Evolutionary conservation across 495 filamentous ascomycete species (phyloP).

Genomic region (Jackrogersella minutella): DNA sequence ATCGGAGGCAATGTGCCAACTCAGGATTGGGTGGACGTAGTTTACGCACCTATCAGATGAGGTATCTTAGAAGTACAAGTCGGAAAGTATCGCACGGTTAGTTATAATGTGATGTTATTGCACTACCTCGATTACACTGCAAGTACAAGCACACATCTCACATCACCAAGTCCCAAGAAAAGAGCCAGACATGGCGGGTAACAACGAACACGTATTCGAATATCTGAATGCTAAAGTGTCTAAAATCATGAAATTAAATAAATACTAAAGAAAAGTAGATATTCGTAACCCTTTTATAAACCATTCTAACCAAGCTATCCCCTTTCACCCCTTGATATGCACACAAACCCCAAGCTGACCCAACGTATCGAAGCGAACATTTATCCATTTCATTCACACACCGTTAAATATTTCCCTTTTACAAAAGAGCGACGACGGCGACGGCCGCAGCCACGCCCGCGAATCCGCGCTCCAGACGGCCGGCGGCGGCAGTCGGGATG

Average conservation of each 20-base stretch:
- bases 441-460: constrained; percentile 24
- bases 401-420: constrained; percentile 3
- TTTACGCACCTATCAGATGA: too few species aligned
- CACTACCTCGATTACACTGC: too few species aligned
- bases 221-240: background rate
- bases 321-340: background rate
- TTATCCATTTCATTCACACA: background rate
- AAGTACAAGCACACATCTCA: too few species aligned
- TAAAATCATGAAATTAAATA: background rate
- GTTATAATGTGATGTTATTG: too few species aligned
- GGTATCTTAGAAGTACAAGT: too few species aligned
- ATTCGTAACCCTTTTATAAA: constrained; percentile 5
- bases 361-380: background rate
- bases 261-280: background rate
- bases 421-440: constrained; percentile 24
- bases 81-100: too few species aligned
- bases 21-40: too few species aligned
- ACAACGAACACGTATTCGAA: background rate
- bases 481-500: constrained; percentile 33
- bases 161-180: too few species aligned
- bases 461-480: constrained; percentile 29
- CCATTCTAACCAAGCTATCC: background rate
- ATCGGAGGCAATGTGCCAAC: too few species aligned
- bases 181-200: background rate
- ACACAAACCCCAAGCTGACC: background rate